Percentiles rank a stretch among this genome's conserved stretches.
phyloP scores from a whole-genome alignment of 441 rosid genomes.

The Theobroma grandiflorum region DNA sequence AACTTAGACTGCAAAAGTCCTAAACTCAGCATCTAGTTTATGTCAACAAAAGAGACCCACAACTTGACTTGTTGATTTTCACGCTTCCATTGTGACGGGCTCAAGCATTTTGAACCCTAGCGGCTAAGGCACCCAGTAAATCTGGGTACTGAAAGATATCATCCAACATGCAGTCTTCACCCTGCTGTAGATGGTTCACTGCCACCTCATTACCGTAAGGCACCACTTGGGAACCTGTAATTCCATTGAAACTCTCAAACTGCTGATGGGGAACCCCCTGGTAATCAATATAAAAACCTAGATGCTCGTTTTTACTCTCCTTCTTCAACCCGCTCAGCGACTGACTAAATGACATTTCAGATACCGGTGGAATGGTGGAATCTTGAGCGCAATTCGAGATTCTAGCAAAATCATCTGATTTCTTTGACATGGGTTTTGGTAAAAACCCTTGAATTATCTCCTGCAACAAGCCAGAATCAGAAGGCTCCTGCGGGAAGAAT shows the following conservation, averaged over 20 bases:
- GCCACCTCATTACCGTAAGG: slow-evolving; percentile 13
- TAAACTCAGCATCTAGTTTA: background rate
- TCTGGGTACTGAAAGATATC: slow-evolving; percentile 51
- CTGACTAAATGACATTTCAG: slow-evolving; percentile 23
- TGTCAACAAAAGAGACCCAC: background rate
- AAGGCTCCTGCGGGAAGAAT: slow-evolving; percentile 58
- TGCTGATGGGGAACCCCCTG: slow-evolving; percentile 27
- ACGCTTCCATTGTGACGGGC: background rate
- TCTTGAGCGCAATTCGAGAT: background rate
- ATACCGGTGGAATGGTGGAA: slow-evolving; percentile 13
- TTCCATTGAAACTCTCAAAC: slow-evolving; percentile 36
- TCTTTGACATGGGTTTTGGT: slow-evolving; percentile 49
- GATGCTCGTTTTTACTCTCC: slow-evolving; percentile 26
- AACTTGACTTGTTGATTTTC: background rate
- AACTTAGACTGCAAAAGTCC: background rate
- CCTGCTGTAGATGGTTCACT: slow-evolving; percentile 30
- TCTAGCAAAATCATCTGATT: slow-evolving; percentile 18
- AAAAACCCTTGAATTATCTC: slow-evolving; percentile 79
- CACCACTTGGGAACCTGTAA: slow-evolving; percentile 15
- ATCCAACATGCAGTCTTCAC: slow-evolving; percentile 37
- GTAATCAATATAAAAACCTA: slow-evolving; percentile 23
- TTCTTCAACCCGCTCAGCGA: slow-evolving; percentile 22
- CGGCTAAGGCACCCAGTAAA: slow-evolving; percentile 38
- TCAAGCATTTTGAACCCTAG: slow-evolving; percentile 52
- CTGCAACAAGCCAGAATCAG: slow-evolving; percentile 81